Base-by-base conservation (phyloP, 306 rosid species). In the Argentina anserina region DNA sequence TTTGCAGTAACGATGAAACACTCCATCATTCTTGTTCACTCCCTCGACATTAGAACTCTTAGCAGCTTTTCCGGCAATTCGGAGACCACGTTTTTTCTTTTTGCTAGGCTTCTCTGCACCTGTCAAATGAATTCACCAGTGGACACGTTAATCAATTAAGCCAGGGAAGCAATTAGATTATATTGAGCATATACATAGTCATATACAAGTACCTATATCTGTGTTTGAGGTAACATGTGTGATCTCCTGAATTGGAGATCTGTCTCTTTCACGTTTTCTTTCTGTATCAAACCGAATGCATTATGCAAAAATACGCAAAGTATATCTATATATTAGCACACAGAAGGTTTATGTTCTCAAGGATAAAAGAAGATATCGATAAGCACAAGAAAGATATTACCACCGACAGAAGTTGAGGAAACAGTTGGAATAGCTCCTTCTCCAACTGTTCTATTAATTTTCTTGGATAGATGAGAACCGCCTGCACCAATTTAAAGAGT, bases 171-270 rank as follows among this genome's bases (percentile, higher is more conserved):
- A 21, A n/a, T 17, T 4, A 9, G 23, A n/a, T n/a, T n/a, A n/a
- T n/a, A n/a, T n/a, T n/a, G n/a, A n/a, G n/a, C n/a, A n/a, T n/a
- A n/a, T n/a, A 26, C 13, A 6, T 18, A 15, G 20, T 28, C 6
- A 3, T 20, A 61, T 5, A 41, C 6, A 65, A 18, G 6, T 53
- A 76, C 78, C 80, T 64, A 26, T 76, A 2, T 68, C 66, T 23
- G 76, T 63, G 42, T 79, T 69, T 18, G 58, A 79, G 63, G 52
- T 42, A 41, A 47, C 39, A 47, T 5, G 17, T 28, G 33, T 73
- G 63, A 25, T 58, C 29, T 36, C 46, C 72, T 71, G 69, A 72
- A 29, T 42, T 3, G 52, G 70, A 34, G 50, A 28, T 45, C 77
- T 34, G 9, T 55, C 52, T 74, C 49, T 69, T 12, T 2, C 73